A percentile compares a stretch with the other conserved stretches of the same genome.
These are phyloP conservation scores for Yamadazyma akitaensis DNA, from an alignment of 805 yeast species.

Conservation along the genomic window DNA sequence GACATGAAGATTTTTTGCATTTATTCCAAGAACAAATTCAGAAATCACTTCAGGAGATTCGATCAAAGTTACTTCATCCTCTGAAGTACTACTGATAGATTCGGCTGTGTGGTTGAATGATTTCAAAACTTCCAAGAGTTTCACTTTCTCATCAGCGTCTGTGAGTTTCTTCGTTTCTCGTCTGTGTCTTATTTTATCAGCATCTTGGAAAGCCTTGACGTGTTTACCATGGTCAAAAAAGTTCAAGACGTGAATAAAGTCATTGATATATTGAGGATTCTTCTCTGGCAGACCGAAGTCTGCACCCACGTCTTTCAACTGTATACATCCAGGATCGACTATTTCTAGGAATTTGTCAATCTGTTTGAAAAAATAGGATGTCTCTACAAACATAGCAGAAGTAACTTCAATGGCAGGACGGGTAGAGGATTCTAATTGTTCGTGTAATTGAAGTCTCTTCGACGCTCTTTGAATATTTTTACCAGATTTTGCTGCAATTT, in stretches of 20 bases:
- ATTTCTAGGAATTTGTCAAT: not conserved
- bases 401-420: conserved; percentile 9
- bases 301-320: conserved; percentile 4
- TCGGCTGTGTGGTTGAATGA: not conserved
- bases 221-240: not conserved
- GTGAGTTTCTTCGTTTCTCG: conserved; percentile 17
- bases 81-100: not conserved
- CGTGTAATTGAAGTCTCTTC: conserved; percentile 14
- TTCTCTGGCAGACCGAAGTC: not conserved
- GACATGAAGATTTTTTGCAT: conserved; percentile 5
- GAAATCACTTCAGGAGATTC: not conserved
- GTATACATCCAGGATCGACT: not conserved
- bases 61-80: not conserved
- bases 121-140: conserved; percentile 35
- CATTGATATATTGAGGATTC: not conserved
- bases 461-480: conserved; percentile 13
- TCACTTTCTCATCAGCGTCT: not conserved
- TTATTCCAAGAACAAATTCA: not conserved
- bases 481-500: not conserved
- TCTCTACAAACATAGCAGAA: conserved; percentile 11
- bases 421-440: conserved; percentile 4
- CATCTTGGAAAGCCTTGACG: not conserved
- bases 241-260: conserved; percentile 9
- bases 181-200: not conserved
- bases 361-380: conserved; percentile 8